phyloP scores from a whole-genome alignment of 331 rosid genomes.

The Quercus tomentella region DNA sequence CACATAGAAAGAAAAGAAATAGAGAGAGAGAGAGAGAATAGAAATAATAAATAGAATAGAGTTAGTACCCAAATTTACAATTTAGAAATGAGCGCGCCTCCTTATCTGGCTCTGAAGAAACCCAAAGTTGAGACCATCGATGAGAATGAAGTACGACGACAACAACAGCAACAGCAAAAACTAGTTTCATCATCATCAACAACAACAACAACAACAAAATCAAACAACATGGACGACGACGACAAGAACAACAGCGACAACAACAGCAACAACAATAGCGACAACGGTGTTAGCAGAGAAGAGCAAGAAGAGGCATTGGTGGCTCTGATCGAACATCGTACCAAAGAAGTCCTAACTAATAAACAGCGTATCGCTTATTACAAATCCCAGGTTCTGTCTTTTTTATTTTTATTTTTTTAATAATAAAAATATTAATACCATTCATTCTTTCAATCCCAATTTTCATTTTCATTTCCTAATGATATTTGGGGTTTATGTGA shows the following conservation, averaged over 20 bases:
- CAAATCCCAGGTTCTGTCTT: conserved; percentile 55
- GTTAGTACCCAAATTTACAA: too few relatives aligned
- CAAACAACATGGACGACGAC: conserved; percentile 24
- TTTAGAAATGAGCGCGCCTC: conserved; percentile 1
- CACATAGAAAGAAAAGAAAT: neutral
- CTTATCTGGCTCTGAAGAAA: neutral
- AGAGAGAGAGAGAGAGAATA: neutral
- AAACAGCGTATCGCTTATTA: conserved; percentile 64
- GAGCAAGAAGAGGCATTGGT: conserved; percentile 90
- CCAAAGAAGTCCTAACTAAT: conserved; percentile 60
- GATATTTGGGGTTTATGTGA: neutral
- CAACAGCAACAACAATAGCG: neutral
- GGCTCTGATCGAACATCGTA: conserved; percentile 88
- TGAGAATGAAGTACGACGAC: neutral
- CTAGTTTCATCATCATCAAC: neutral
- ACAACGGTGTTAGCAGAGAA: conserved; percentile 24
- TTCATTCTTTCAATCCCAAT: neutral
- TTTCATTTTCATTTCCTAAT: neutral
- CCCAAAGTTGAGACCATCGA: neutral
- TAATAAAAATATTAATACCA: neutral
- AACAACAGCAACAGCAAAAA: neutral
- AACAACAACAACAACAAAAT: neutral
- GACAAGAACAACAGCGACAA: conserved; percentile 1
- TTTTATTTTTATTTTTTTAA: neutral
- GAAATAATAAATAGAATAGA: neutral